Evolutionary conservation across 2,329 filamentous ascomycete genomes (phyloP), one percentile per base, ranked within the genome.

Genomic region (Huntiella bhutanensis): DNA sequence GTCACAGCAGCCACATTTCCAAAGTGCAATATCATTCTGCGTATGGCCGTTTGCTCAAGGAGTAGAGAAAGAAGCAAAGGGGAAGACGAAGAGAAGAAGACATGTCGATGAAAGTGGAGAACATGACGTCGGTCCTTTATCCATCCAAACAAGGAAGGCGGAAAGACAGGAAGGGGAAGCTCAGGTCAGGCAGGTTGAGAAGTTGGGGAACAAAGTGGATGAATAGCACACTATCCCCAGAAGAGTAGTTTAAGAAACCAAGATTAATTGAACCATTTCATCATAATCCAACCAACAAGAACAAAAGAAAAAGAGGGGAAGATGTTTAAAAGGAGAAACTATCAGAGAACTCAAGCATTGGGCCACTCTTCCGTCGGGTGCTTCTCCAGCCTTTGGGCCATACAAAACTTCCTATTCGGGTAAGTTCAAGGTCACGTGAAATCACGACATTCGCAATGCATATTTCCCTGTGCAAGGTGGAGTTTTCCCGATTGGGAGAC

Each of bases 21-120:
- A 80, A 82, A 56, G 78, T 74, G 56, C 71, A 75, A 49, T 82
- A 82, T 64, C 85, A 75, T 61, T 87, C 82, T 41, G 68, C 61
- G 43, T 76, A 70, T 59, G 74, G 73, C 33, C 61, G 64, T 51
- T 59, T 66, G 52, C 54, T 73, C 41, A 60, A 64, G 52, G 56
- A 65, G 54, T 59, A 59, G 49, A 22, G 8, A 17, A 33, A 10
- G 22, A 32, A 42, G n/a, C 17, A 41, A 41, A 41, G 19, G n/a
- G 8, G 28, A 3, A 41, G 28, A 13, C 22, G 22, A 28, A 28
- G 22, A 28, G 22, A 28, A 28, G 22, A 28, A 28, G 22, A 28
- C 22, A 28, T 28, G 22, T 28, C 22, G 22, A 28, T 28, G 22
- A 28, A 28, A 28, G 22, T 28, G 22, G 22, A 15, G 15, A 15